Conservation (phyloP, 306 rosid genomes). For the Lithocarpus polystachyus region DNA sequence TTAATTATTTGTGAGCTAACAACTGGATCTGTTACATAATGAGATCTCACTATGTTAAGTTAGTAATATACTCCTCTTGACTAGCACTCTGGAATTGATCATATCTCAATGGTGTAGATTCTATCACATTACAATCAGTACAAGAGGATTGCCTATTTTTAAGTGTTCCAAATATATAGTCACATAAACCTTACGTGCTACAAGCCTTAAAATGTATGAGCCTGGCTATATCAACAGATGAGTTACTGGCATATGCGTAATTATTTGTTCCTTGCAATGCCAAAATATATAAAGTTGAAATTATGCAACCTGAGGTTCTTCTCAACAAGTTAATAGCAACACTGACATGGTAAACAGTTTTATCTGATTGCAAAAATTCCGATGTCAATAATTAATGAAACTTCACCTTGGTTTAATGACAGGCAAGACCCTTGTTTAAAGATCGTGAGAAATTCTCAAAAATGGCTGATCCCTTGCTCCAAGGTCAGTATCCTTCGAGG, state of each 20-base stretch:
- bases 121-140: background rate
- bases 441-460: conserved; percentile 57
- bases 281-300: background rate
- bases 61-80: background rate
- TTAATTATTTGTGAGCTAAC: background rate
- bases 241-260: background rate
- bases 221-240: background rate
- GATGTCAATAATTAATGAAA: background rate
- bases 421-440: conserved; percentile 86
- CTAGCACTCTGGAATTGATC: background rate
- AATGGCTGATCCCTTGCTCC: conserved; percentile 82
- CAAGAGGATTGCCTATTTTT: background rate
- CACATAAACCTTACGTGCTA: background rate
- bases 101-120: background rate
- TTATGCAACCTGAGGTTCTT: background rate
- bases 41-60: background rate
- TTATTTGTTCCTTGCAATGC: background rate
- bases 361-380: background rate
- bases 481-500: conserved; percentile 83
- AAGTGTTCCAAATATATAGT: background rate
- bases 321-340: background rate
- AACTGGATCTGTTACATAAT: background rate
- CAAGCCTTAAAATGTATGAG: background rate
- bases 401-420: conserved; percentile 23
- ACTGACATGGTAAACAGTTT: background rate